Evolutionary conservation across 345 rosid genomes (phyloP), one percentile per base, ranked within the genome.

Genomic region (Bruguiera sexangula): DNA sequence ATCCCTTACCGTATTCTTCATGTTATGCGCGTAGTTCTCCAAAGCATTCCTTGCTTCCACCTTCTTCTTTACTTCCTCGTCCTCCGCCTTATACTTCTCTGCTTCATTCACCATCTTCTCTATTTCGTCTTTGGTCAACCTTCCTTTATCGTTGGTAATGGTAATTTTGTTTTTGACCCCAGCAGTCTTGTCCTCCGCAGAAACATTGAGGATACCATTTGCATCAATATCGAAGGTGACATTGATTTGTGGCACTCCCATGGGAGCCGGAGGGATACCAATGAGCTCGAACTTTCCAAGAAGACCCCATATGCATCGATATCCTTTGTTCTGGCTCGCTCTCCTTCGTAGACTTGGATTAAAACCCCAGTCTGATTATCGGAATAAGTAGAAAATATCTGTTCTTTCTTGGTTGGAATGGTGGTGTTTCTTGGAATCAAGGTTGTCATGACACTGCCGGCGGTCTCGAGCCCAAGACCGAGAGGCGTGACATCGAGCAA

Each of bases 91-190:
- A 19, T 50, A 50, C 30, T 48, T 69, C 66, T 69, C 66, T 8
- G 73, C 60, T 6, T 60, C 73, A 22, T 69, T 30, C 57, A 60
- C 73, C 59, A 69, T 20, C 58, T 51, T 20, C 13, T 69, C 72
- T 4, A 48, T 69, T 21, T 60, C 72, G 2, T 69, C 58, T 26
- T 60, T 60, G 66, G 59, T 60, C 30, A 69, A 21, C 58, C 73
- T 60, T 20, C 73, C 60, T 10, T 60, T 60, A 19, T 60, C 73
- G 30, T 69, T 69, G 8, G 73, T 31, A 15, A 69, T 69, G 15
- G 73, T 69, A 46, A 69, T 69, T 46, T 69, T 69, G 73, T 60
- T 60, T 60, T 60, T 69, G 30, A 50, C 34, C 9, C 73, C 73
- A n/a, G 66, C 59, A 4, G 73, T 69, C 57, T 69, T 60, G 31